Percentiles rank a stretch among this genome's conserved stretches.
Conservation (phyloP, 768 basidiomycete species). For the Pholiota microspora region DNA sequence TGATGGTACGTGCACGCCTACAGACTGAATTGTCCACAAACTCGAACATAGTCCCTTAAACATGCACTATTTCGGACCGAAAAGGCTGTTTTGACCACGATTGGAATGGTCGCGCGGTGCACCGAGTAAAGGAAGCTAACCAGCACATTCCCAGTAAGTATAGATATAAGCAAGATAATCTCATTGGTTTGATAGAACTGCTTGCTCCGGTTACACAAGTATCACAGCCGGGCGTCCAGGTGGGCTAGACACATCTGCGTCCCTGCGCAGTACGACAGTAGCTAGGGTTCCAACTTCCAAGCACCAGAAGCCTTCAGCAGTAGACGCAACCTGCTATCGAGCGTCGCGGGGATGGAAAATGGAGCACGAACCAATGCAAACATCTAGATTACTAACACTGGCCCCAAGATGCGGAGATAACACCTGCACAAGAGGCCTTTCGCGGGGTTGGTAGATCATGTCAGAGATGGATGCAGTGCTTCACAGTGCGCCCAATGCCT, state of each 20-base stretch:
- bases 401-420: not conserved
- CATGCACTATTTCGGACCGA: conserved; percentile 3
- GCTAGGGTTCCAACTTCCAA: not conserved
- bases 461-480: not conserved
- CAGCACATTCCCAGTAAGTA: not conserved
- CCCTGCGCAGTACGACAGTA: not conserved
- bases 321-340: no score
- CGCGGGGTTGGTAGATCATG: not conserved
- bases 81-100: not conserved
- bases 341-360: no score
- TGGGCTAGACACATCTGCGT: not conserved
- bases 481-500: not conserved
- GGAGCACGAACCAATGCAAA: no score
- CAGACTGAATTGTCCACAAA: no score
- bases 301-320: not conserved
- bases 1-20: no score
- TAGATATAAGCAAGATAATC: no score
- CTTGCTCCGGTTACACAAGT: not conserved
- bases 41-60: not conserved
- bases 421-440: not conserved
- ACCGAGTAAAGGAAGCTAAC: conserved; percentile 7
- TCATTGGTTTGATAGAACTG: not conserved
- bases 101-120: conserved; percentile 1
- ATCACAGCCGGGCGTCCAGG: not conserved
- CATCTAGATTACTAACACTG: no score